A percentile compares a stretch with the other conserved stretches of the same genome.
phyloP scores from a whole-genome alignment of 2,329 filamentous ascomycete species.

The Pseudogymnoascus sp. region DNA sequence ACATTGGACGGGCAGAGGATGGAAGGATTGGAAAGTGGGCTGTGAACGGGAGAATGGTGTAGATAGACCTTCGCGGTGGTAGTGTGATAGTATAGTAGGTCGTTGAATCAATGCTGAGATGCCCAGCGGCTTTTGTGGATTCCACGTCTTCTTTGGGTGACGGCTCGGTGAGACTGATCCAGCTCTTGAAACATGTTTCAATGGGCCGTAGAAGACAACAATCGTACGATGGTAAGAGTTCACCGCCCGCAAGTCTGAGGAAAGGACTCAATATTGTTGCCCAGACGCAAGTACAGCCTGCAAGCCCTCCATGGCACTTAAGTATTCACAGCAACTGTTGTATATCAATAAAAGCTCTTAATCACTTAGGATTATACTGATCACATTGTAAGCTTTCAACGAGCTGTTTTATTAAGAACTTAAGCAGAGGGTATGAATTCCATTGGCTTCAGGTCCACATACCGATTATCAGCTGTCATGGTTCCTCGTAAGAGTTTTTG shows the following conservation, averaged over 20 bases:
- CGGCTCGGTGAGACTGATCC: neutral
- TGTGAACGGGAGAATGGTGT: slow-evolving; percentile 21
- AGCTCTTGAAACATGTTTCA: neutral
- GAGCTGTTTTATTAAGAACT: neutral
- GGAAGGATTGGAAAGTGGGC: slow-evolving; percentile 22
- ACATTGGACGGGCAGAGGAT: slow-evolving; percentile 27
- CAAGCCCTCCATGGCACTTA: neutral
- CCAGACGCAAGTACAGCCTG: neutral
- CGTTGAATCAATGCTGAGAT: slow-evolving; percentile 12
- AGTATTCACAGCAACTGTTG: neutral
- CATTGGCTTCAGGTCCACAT: neutral
- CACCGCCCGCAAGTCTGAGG: neutral
- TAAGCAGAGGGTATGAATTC: neutral
- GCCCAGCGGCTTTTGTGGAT: slow-evolving; percentile 9
- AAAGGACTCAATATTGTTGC: neutral
- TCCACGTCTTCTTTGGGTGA: neutral
- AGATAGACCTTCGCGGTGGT: slow-evolving; percentile 25
- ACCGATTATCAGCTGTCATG: neutral
- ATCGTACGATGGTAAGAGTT: neutral
- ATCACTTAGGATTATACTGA: neutral
- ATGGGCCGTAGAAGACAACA: neutral
- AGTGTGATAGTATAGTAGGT: slow-evolving; percentile 23
- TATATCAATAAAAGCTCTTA: too few species aligned
- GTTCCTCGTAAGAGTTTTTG: neutral
- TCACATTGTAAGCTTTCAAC: neutral